Conservation (phyloP, 306 rosid genomes). For the Clitoria ternatea region DNA sequence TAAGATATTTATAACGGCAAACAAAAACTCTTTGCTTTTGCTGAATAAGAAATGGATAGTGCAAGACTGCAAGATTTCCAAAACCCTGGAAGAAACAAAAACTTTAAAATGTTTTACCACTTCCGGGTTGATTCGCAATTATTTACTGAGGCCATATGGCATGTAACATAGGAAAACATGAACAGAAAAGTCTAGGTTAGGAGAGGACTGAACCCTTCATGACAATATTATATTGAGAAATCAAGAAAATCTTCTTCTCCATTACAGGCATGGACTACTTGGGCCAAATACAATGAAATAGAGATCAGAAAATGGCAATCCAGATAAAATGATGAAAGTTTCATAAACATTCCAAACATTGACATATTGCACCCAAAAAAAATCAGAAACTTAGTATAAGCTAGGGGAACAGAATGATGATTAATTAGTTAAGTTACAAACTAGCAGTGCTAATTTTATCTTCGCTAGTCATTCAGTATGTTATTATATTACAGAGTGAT, state of each 20-base stretch:
- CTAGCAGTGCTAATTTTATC: background rate
- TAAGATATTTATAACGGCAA: background rate
- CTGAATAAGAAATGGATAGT: background rate
- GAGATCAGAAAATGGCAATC: background rate
- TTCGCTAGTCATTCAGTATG: background rate
- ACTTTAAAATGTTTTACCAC: conserved; percentile 12
- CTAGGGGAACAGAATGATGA: background rate
- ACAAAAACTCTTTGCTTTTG: background rate
- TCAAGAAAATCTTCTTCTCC: background rate
- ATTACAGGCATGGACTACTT: background rate
- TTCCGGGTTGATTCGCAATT: conserved; percentile 13
- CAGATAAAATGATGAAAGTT: background rate
- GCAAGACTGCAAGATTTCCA: background rate
- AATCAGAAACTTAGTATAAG: background rate
- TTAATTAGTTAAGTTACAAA: background rate
- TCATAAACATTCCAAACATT: background rate
- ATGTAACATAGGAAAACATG: background rate
- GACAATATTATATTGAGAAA: conserved; percentile 2
- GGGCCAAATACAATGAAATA: background rate
- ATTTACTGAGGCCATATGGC: conserved; percentile 3
- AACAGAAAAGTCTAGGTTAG: background rate
- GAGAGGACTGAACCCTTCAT: background rate
- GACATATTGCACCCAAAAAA: background rate
- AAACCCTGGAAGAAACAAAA: background rate
- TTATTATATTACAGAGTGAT: background rate